phyloP scores from a whole-genome alignment of 2,329 filamentous ascomycete species.

The Coleophoma crateriformis region DNA sequence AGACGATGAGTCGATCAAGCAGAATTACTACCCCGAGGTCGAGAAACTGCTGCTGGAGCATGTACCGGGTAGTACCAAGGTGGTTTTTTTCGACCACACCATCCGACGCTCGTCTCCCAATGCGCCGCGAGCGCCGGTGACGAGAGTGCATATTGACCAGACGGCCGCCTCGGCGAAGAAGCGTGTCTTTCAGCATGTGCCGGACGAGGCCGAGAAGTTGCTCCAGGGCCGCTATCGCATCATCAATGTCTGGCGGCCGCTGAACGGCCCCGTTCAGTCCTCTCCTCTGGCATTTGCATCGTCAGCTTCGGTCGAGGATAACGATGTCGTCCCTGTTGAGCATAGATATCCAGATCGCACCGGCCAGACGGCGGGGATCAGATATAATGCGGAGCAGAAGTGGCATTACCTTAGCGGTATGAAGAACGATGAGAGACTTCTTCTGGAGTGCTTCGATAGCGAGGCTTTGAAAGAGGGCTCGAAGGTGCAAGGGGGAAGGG shows the following conservation, averaged over 20 bases:
- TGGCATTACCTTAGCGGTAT: slow-evolving; percentile 28
- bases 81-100: slow-evolving; percentile 85
- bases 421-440: slow-evolving; percentile 26
- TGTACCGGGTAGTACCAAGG: slow-evolving; percentile 58
- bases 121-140: slow-evolving; percentile 63
- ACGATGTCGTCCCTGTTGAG: slow-evolving; percentile 25
- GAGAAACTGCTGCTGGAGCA: slow-evolving; percentile 63
- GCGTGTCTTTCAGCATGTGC: slow-evolving; percentile 64
- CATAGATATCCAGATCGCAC: slow-evolving; percentile 25
- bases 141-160: slow-evolving; percentile 77
- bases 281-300: slow-evolving; percentile 25
- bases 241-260: slow-evolving; percentile 71
- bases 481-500: slow-evolving; percentile 45
- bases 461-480: slow-evolving; percentile 40
- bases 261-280: slow-evolving; percentile 25
- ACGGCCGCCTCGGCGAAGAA: slow-evolving; percentile 58
- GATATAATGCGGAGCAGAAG: slow-evolving; percentile 23
- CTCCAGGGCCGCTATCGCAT: slow-evolving; percentile 70
- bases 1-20: slow-evolving; percentile 63
- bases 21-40: slow-evolving; percentile 80
- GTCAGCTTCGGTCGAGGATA: slow-evolving; percentile 18
- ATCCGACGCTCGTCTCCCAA: slow-evolving; percentile 61
- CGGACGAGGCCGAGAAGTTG: slow-evolving; percentile 59
- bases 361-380: slow-evolving; percentile 25
- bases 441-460: slow-evolving; percentile 28